These are phyloP conservation scores for Raddia guianensis DNA, from an alignment of 176 grass and related monocot genomes.

Conservation along the genomic window DNA sequence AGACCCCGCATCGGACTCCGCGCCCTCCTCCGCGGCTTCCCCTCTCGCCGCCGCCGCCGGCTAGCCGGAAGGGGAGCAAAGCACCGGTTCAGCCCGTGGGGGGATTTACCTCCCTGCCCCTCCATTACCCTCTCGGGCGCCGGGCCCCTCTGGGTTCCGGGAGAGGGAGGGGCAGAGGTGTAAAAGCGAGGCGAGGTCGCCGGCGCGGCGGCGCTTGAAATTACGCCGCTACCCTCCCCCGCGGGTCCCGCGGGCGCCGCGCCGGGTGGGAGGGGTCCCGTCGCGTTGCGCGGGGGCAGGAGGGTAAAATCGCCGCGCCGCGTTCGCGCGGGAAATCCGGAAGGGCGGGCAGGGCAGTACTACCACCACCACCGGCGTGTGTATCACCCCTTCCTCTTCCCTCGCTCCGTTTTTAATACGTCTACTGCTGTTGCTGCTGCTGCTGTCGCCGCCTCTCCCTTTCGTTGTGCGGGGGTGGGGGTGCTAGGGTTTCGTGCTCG, in stretches of 20 bases:
- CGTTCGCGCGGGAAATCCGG: slow-evolving; percentile 65
- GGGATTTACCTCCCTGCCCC: neutral
- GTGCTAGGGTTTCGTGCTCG: slow-evolving; percentile 48
- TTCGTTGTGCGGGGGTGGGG: neutral
- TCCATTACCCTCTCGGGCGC: neutral
- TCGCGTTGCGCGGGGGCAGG: slow-evolving; percentile 26
- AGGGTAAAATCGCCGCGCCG: slow-evolving; percentile 43
- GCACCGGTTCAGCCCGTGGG: neutral
- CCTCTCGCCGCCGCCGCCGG: neutral
- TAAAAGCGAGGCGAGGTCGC: slow-evolving; percentile 15
- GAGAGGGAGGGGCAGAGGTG: slow-evolving; percentile 18
- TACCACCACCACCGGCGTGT: slow-evolving; percentile 5
- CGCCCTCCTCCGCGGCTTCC: neutral
- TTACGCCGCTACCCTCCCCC: slow-evolving; percentile 18
- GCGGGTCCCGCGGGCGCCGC: neutral
- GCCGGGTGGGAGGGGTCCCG: neutral
- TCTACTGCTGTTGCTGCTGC: neutral
- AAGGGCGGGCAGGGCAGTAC: slow-evolving; percentile 10
- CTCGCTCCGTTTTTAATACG: slow-evolving; percentile 25
- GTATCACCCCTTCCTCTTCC: neutral
- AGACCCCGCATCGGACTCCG: slow-evolving; percentile 13
- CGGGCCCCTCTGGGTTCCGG: slow-evolving; percentile 20
- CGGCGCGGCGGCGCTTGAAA: slow-evolving; percentile 31
- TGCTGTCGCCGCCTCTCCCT: neutral
- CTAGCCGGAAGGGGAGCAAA: neutral